Conservation (phyloP, 1,284 basidiomycete genomes). For the Ganoderma boninense region DNA sequence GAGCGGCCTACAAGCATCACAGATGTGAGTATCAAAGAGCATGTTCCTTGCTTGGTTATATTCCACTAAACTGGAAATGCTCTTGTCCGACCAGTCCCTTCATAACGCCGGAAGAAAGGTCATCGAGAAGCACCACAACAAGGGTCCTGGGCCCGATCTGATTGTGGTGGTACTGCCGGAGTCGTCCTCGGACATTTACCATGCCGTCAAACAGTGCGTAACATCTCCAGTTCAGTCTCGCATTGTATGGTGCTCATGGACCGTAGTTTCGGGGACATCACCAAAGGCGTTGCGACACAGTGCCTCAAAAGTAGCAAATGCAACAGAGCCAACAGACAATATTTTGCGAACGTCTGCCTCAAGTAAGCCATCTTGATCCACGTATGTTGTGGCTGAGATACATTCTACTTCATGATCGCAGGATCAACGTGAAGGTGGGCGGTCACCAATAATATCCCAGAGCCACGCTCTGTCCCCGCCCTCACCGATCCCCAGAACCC, state of each 20-base stretch:
- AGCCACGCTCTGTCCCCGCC: conserved; percentile 3
- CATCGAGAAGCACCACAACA: conserved; percentile 42
- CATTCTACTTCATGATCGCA: conserved; percentile 28
- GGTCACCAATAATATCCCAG: conserved; percentile 50
- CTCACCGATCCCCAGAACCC: conserved; percentile 31
- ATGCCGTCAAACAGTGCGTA: conserved; percentile 76
- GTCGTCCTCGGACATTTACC: conserved; percentile 76
- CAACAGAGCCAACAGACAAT: conserved; percentile 58
- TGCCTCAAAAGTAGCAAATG: conserved; percentile 75
- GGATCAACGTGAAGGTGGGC: conserved; percentile 56
- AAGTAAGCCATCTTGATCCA: conserved; percentile 45
- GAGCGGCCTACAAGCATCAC: conserved; percentile 58
- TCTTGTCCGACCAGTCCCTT: not conserved
- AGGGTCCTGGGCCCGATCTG: conserved; percentile 53
- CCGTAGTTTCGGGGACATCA: conserved; percentile 26
- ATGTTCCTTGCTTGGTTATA: not conserved
- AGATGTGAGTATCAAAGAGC: conserved; percentile 44
- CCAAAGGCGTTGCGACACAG: conserved; percentile 72
- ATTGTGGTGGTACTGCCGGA: conserved; percentile 79
- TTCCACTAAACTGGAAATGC: not conserved
- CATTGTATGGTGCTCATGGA: conserved; percentile 4
- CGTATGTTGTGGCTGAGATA: not conserved
- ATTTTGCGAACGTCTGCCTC: conserved; percentile 57
- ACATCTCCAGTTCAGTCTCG: not conserved
- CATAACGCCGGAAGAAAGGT: conserved; percentile 50